phyloP scores from a whole-genome alignment of 2,329 filamentous ascomycete genomes.

The Amauroascus niger region DNA sequence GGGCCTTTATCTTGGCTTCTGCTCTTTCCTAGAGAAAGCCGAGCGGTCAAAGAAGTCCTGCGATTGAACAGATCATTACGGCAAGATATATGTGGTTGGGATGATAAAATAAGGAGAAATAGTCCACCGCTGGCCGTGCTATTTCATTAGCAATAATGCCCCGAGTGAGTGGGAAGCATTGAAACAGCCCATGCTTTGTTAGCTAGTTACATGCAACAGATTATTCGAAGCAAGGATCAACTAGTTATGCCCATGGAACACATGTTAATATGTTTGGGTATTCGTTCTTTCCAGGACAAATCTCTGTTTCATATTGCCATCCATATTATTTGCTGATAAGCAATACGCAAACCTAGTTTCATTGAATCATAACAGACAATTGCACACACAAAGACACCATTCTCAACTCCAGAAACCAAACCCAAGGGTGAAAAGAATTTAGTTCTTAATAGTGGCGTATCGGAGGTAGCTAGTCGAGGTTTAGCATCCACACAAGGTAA shows the following conservation, averaged over 20 bases:
- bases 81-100: too few species aligned
- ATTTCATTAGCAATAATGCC: background rate
- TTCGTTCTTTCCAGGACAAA: background rate
- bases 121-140: too few species aligned
- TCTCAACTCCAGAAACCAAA: conserved; percentile 1
- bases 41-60: too few species aligned
- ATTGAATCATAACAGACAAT: background rate
- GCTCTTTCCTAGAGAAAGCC: too few species aligned
- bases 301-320: background rate
- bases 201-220: background rate
- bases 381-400: background rate
- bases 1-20: background rate
- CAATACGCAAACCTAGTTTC: background rate
- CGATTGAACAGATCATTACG: too few species aligned
- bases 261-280: background rate
- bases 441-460: conserved; percentile 30
- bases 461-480: conserved; percentile 27
- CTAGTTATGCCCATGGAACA: background rate
- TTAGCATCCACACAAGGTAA: background rate
- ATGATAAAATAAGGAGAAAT: too few species aligned
- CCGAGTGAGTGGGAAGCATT: background rate
- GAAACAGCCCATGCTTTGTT: background rate
- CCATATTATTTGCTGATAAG: background rate
- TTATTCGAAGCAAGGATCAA: background rate
- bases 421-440: background rate